Evolutionary conservation across 1,139 yeast genomes (phyloP), one percentile per base, ranked within the genome.

Genomic region (Pichia sp.): DNA sequence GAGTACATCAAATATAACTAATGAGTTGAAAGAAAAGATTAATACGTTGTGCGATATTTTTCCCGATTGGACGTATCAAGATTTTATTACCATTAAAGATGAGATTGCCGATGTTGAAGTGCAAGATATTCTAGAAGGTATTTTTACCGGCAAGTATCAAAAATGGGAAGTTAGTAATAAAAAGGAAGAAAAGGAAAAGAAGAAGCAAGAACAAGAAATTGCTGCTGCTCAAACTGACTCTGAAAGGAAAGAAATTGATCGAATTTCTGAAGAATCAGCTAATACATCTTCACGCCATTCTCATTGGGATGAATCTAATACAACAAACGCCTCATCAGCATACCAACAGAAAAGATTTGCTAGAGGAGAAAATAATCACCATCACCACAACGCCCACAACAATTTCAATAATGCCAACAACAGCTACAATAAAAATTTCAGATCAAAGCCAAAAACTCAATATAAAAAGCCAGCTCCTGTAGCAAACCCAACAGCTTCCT

Each of bases 61-160:
- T 69, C 95, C 97, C 38, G 96, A 86, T 61, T 92, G 98, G 98
- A 78, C 86, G 47, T 72, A 76, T 44, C 95, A 85, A 39, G 98
- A 92, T 62, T 78, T 92, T 63, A 68, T 74, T 44, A 77, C 83
- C 45, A 80, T 87, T 49, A 78, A 90, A 55, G 71, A 72, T 49
- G 97, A 92, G 65, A 77, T 84, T 55, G 71, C 55, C 16, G 62
- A 67, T 50, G 74, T 81, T 54, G 88, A 85, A 59, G 71, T 87
- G 54, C 95, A 85, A 60, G 73, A 77, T 43, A 87, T 92, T 53
- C 83, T 86, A 55, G 90, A 84, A 60, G 81, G 88, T 65, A 90
- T 92, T 65, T 82, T 94, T 50, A 85, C 87, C 53, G 95, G 94
- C 54, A 75, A 75, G 60, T 78, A 75, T 35, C 68, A 77, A 51